Evolutionary conservation across 768 basidiomycete species (phyloP), one percentile per base, ranked within the genome.

Genomic region (Suillus variegatus): DNA sequence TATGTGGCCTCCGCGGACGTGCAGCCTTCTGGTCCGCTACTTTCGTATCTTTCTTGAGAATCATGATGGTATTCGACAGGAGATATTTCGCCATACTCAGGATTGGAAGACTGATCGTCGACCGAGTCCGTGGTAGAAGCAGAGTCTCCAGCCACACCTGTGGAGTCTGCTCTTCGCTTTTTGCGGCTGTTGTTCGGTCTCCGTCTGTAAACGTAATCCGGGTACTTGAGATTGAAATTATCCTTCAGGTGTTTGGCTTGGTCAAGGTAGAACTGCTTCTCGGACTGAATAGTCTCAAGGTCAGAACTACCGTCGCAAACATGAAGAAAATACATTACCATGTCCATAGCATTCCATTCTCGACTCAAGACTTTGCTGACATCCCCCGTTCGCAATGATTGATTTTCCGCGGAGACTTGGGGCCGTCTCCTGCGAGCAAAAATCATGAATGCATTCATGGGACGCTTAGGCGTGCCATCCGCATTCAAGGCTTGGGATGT

Each of bases 381-480:
- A 72, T 95, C 93, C 18, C 93, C 93, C 0, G 93, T 95, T 47
- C 93, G 88, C 91, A 95, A 90, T 54, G 91, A 86, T 75, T 93
- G 92, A 74, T 95, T 91, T 68, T 91, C 90, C n/a, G 91, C 87
- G 9, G 91, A 88, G 41, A 95, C 91, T 75, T 95, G 91, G 20
- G 93, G 93, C 51, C 93, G 81, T 64, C 93, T 84, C 61, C 89
- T 84, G 28, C 93, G 86, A 66, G 93, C 93, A 71, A 94, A 95
- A 66, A 95, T 94, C 93, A 95, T 94, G 81, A 95, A 95, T 25
- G 93, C 93, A 75, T 95, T 95, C 93, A 95, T 94, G 41, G 93
- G 93, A 14, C 93, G 88, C 74, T 94, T 94, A 32, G 93, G 93
- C 56, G 92, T 94, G 35, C 93, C 93, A 70, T 95, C 93, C 2